Evolutionary conservation across 306 rosid species (phyloP).

Genomic region (Lagenaria siceraria): DNA sequence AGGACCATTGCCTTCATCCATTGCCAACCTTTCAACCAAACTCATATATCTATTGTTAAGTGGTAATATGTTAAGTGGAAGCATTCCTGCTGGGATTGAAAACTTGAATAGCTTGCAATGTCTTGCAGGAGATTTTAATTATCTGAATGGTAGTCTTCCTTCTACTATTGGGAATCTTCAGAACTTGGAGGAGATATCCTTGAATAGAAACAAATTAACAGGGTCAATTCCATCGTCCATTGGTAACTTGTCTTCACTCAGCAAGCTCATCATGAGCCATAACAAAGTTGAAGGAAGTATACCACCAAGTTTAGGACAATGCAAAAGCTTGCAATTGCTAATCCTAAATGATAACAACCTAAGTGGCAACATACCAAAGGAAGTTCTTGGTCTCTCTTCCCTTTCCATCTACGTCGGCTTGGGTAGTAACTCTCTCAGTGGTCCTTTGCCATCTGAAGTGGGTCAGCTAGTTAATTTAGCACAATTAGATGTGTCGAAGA

Average conservation of each 20-base stretch:
- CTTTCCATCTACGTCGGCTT: constrained; percentile 9
- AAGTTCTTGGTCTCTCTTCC: constrained; percentile 15
- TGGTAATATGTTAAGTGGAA: constrained; percentile 5
- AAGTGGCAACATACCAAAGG: constrained; percentile 19
- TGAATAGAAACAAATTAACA: constrained; percentile 8
- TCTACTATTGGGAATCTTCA: constrained; percentile 15
- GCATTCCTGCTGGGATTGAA: constrained; percentile 16
- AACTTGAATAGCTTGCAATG: constrained; percentile 11
- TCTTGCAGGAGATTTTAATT: neutral
- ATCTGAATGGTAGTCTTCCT: constrained; percentile 12
- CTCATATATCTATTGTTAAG: neutral
- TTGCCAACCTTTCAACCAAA: constrained; percentile 18
- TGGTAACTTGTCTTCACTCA: constrained; percentile 20
- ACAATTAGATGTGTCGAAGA: constrained; percentile 11
- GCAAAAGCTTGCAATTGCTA: constrained; percentile 5
- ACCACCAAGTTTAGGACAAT: constrained; percentile 20
- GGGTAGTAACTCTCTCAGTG: constrained; percentile 12
- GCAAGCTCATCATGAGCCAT: neutral
- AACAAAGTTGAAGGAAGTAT: constrained; percentile 19
- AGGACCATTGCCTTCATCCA: constrained; percentile 20
- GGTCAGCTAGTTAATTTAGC: constrained; percentile 7
- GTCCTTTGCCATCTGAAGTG: constrained; percentile 22
- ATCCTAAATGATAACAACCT: constrained; percentile 12
- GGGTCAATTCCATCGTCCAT: constrained; percentile 11
- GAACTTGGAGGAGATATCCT: neutral